Conservation (phyloP, 176 grass and related monocot genomes). For the Phoenix dactylifera region DNA sequence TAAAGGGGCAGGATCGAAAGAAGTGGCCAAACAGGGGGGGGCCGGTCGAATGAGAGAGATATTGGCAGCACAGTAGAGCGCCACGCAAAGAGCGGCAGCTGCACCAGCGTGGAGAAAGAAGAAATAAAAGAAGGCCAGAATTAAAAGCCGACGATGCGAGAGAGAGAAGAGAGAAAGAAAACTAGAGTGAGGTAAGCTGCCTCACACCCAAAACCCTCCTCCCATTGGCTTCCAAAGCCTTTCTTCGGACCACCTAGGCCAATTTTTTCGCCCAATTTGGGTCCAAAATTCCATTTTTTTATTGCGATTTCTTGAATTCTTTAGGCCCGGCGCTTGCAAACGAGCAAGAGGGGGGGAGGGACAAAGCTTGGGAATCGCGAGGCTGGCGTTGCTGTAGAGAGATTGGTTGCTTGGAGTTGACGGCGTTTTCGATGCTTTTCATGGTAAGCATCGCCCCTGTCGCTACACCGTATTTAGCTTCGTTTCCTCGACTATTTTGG, state of each 20-base stretch:
- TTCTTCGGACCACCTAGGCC: background rate
- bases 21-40: background rate
- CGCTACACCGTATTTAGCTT: background rate
- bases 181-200: no score
- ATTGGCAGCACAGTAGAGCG: background rate
- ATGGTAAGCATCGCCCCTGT: conserved; percentile 12
- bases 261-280: background rate
- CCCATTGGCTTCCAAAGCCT: background rate
- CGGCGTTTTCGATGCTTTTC: conserved; percentile 17
- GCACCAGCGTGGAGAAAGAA: background rate
- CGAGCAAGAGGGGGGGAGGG: background rate
- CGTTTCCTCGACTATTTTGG: conserved; percentile 11
- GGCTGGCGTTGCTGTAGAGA: conserved; percentile 1
- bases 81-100: background rate
- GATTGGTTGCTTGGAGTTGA: conserved; percentile 15
- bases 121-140: background rate
- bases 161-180: background rate
- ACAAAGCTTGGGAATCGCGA: background rate
- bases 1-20: background rate
- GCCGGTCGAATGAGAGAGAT: background rate
- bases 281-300: background rate
- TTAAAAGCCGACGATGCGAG: background rate
- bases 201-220: no score
- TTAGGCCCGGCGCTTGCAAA: no score
- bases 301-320: no score